Conservation (phyloP, 1,284 basidiomycete species). For the Trichosporon sp. region DNA sequence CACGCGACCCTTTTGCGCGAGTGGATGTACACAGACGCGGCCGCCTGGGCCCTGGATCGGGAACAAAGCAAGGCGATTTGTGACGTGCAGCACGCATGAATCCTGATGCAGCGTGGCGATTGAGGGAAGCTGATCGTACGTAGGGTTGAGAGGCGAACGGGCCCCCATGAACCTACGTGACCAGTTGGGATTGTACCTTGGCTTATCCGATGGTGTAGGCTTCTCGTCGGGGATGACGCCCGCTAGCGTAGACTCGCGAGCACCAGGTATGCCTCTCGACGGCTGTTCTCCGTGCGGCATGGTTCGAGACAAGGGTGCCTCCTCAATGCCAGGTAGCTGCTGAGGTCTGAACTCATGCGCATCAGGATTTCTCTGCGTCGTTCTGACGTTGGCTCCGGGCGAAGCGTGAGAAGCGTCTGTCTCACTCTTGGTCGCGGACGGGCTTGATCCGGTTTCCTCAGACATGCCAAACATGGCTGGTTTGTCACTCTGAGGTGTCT, state of each 20-base stretch:
- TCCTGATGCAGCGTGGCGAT: slow-evolving; percentile 47
- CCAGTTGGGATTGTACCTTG: slow-evolving; percentile 41
- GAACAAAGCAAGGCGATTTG: slow-evolving; percentile 42
- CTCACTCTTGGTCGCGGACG: background rate
- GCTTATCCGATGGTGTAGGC: slow-evolving; percentile 5
- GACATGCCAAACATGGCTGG: background rate
- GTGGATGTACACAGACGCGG: slow-evolving; percentile 46
- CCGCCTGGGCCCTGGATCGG: slow-evolving; percentile 51
- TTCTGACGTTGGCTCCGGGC: background rate
- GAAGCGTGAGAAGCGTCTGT: background rate
- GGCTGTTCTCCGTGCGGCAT: background rate
- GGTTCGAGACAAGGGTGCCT: background rate
- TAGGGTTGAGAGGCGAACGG: slow-evolving; percentile 48
- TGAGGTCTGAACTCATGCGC: background rate
- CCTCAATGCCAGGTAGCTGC: background rate
- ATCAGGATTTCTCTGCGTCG: background rate
- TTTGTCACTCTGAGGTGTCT: slow-evolving; percentile 6
- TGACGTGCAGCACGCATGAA: slow-evolving; percentile 41
- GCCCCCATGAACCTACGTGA: slow-evolving; percentile 49
- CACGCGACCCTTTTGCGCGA: slow-evolving; percentile 45
- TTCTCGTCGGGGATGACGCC: background rate
- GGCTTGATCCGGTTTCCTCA: background rate
- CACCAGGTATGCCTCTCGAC: background rate
- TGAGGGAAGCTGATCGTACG: slow-evolving; percentile 48
- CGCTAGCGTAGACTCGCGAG: background rate